phyloP scores from a whole-genome alignment of 2,329 filamentous ascomycete species.

The Fusarium sp. region DNA sequence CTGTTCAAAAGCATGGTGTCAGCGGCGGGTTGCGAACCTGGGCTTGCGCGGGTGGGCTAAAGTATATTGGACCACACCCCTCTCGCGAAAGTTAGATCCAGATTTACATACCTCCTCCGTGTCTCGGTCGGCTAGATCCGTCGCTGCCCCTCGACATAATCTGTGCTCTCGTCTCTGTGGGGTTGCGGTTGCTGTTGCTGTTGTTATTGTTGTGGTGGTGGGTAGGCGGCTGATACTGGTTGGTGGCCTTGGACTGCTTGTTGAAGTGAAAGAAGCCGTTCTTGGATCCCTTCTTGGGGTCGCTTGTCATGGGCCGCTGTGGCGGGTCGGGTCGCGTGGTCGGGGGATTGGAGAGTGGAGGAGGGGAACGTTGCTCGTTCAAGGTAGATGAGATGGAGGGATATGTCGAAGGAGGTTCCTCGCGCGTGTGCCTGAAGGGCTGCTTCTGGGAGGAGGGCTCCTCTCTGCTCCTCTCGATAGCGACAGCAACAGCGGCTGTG shows the following conservation, averaged over 20 bases:
- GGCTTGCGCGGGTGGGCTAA: conserved; percentile 23
- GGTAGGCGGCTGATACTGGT: conserved; percentile 43
- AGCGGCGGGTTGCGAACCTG: conserved; percentile 29
- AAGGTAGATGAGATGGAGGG: conserved; percentile 43
- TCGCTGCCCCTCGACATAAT: conserved; percentile 52
- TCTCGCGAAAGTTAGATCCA: conserved; percentile 22
- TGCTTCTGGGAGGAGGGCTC: conserved; percentile 38
- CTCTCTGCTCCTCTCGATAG: conserved; percentile 29
- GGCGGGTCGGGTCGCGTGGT: conserved; percentile 20
- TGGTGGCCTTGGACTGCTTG: conserved; percentile 57
- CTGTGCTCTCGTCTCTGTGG: conserved; percentile 51
- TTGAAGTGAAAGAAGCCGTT: conserved; percentile 64
- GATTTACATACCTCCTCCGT: conserved; percentile 51
- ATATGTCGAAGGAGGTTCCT: conserved; percentile 40
- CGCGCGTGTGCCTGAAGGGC: conserved; percentile 39
- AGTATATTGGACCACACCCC: conserved; percentile 24
- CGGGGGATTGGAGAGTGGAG: conserved; percentile 33
- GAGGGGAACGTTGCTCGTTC: conserved; percentile 32
- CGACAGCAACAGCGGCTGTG: conserved; percentile 27
- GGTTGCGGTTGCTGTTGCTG: conserved; percentile 39
- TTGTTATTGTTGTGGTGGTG: conserved; percentile 12
- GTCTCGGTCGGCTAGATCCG: conserved; percentile 43
- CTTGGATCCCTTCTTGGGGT: conserved; percentile 57
- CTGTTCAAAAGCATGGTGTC: conserved; percentile 37
- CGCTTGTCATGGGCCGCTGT: conserved; percentile 41